Percentiles rank a stretch among this genome's conserved stretches.
Evolutionary conservation across 345 rosid genomes (phyloP).

Genomic region (Anastatica hierochuntica): DNA sequence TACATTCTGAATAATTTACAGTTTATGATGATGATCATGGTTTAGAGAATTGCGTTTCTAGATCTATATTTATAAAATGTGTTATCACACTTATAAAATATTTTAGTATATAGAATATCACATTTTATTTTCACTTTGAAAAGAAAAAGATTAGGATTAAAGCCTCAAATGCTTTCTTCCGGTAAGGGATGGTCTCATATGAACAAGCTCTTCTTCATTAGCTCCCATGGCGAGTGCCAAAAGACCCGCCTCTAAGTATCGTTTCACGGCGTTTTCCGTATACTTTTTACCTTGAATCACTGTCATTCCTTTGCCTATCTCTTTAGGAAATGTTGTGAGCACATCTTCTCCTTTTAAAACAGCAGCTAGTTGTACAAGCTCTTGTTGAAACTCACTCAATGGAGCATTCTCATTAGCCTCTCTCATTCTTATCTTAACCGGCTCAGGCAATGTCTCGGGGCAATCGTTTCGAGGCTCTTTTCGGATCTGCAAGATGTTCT

Average conservation of each 20-base stretch:
- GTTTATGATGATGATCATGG: background rate
- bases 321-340: conserved; percentile 40
- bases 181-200: conserved; percentile 81
- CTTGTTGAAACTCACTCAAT: conserved; percentile 74
- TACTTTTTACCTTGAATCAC: conserved; percentile 66
- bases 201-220: conserved; percentile 57
- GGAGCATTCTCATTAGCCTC: conserved; percentile 58
- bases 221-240: conserved; percentile 71
- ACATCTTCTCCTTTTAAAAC: conserved; percentile 57
- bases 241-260: conserved; percentile 61
- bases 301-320: conserved; percentile 51
- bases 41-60: background rate
- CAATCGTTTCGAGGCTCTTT: conserved; percentile 73
- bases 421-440: conserved; percentile 44
- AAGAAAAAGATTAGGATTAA: too few relatives aligned
- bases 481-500: conserved; percentile 42
- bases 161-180: conserved; percentile 13
- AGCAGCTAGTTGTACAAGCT: conserved; percentile 73
- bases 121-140: too few relatives aligned
- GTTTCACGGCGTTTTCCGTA: conserved; percentile 72
- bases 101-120: too few relatives aligned
- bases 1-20: background rate
- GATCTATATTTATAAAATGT: too few relatives aligned
- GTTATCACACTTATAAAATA: too few relatives aligned
- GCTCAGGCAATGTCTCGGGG: conserved; percentile 57